A percentile compares a stretch with the other conserved stretches of the same genome.
These are phyloP conservation scores for Pontederia crassipes DNA, from an alignment of 176 grass and related monocot species.

Conservation along the genomic window DNA sequence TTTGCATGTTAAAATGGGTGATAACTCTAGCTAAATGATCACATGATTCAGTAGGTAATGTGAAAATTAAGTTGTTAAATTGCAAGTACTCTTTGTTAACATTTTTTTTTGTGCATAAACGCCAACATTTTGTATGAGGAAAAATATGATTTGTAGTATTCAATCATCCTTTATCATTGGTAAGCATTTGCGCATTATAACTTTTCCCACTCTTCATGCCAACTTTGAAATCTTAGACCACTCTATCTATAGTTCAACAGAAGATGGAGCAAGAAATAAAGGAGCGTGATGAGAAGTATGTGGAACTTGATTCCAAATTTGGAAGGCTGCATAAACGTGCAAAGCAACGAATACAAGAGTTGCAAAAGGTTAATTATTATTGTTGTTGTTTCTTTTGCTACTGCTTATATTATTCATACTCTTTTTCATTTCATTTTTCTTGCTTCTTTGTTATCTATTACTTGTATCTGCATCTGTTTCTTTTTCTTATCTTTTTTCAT, in stretches of 20 bases:
- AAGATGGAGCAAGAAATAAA: conserved; percentile 89
- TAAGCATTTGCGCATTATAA: not conserved
- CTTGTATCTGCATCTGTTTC: no score
- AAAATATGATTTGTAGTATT: no score
- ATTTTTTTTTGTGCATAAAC: no score
- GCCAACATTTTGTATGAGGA: no score
- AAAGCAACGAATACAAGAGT: conserved; percentile 90
- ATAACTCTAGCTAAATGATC: no score
- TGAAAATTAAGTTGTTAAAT: no score
- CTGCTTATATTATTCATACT: not conserved
- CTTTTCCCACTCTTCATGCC: not conserved
- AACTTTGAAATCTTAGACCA: conserved; percentile 32
- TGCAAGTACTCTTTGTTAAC: no score
- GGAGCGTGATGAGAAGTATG: conserved; percentile 83
- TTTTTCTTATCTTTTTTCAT: no score
- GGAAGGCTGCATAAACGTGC: conserved; percentile 98
- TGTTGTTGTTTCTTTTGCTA: not conserved
- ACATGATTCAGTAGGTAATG: no score
- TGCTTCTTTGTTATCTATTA: not conserved
- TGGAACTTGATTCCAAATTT: conserved; percentile 83
- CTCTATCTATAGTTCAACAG: conserved; percentile 68
- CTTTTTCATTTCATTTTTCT: not conserved
- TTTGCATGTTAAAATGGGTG: no score
- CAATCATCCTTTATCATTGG: no score
- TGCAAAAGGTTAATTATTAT: conserved; percentile 56